These are phyloP conservation scores for Acer campestre DNA, from an alignment of 345 rosid genomes.

Conservation along the genomic window DNA sequence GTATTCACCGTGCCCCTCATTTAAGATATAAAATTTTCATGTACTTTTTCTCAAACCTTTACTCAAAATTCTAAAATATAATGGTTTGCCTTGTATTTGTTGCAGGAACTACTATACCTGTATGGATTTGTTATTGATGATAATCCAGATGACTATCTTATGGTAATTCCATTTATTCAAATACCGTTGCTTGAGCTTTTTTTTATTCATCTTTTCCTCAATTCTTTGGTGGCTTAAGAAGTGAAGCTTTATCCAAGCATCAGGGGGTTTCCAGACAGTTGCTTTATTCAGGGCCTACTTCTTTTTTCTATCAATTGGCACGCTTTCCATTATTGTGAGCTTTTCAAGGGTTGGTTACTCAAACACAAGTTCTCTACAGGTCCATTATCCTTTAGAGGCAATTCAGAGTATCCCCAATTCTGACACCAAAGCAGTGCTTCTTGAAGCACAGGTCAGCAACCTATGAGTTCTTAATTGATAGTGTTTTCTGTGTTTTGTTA, in stretches of 20 bases:
- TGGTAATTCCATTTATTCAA: slow-evolving; percentile 49
- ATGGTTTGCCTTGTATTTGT: slow-evolving; percentile 10
- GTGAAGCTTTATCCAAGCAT: neutral
- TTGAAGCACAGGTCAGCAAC: slow-evolving; percentile 75
- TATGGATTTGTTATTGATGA: slow-evolving; percentile 85
- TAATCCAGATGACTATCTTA: slow-evolving; percentile 90
- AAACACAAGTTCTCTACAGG: slow-evolving; percentile 37
- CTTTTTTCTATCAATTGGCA: neutral
- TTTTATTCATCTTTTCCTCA: neutral
- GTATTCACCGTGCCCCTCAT: neutral
- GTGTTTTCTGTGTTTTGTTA: neutral
- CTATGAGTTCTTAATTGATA: neutral
- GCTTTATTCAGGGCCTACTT: neutral
- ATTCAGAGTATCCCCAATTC: slow-evolving; percentile 58
- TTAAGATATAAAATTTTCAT: neutral
- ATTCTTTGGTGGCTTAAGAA: neutral
- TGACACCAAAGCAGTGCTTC: slow-evolving; percentile 81
- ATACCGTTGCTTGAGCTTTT: neutral
- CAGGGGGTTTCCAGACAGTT: neutral
- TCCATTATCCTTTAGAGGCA: slow-evolving; percentile 93
- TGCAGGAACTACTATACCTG: slow-evolving; percentile 90
- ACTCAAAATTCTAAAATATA: neutral
- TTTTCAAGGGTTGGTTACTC: neutral
- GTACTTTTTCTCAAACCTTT: slow-evolving; percentile 8
- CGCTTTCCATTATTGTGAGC: neutral